Conservation (phyloP, 768 basidiomycete species). For the Phylloporus sp. region DNA sequence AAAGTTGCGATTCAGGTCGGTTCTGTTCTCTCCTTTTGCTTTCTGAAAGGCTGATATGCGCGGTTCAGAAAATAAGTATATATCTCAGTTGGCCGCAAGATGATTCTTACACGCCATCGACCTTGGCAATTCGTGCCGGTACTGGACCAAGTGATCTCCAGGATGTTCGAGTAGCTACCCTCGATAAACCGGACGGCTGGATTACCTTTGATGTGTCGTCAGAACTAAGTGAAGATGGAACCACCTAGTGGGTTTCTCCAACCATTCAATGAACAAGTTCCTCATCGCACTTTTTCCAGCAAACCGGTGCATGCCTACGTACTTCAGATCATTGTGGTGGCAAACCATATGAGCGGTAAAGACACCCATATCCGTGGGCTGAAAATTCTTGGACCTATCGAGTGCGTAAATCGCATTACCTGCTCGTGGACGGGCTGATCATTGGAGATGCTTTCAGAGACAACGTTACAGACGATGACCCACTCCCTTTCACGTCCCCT, state of each 20-base stretch:
- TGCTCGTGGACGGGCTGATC: neutral
- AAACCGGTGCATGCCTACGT: constrained; percentile 87
- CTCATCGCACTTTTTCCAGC: constrained; percentile 36
- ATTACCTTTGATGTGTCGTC: constrained; percentile 80
- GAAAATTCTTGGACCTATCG: constrained; percentile 76
- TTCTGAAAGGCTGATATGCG: neutral
- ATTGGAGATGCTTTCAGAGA: constrained; percentile 32
- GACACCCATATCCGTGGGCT: constrained; percentile 96
- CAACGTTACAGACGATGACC: constrained; percentile 53
- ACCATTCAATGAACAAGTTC: neutral
- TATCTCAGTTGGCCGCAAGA: constrained; percentile 77
- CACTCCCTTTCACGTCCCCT: constrained; percentile 61
- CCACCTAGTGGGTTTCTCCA: constrained; percentile 59
- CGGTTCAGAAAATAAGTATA: constrained; percentile 75
- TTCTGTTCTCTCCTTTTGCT: neutral
- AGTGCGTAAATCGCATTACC: constrained; percentile 43
- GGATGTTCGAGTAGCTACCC: constrained; percentile 78
- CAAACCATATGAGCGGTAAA: constrained; percentile 98
- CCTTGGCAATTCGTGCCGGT: constrained; percentile 85
- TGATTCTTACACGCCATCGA: constrained; percentile 96
- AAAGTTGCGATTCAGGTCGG: constrained; percentile 85
- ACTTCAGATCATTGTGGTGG: constrained; percentile 82
- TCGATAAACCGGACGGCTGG: constrained; percentile 95
- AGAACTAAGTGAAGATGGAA: constrained; percentile 73
- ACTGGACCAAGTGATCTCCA: constrained; percentile 89